Evolutionary conservation across 1,284 basidiomycete species (phyloP).

Genomic region (Melampsora americana): DNA sequence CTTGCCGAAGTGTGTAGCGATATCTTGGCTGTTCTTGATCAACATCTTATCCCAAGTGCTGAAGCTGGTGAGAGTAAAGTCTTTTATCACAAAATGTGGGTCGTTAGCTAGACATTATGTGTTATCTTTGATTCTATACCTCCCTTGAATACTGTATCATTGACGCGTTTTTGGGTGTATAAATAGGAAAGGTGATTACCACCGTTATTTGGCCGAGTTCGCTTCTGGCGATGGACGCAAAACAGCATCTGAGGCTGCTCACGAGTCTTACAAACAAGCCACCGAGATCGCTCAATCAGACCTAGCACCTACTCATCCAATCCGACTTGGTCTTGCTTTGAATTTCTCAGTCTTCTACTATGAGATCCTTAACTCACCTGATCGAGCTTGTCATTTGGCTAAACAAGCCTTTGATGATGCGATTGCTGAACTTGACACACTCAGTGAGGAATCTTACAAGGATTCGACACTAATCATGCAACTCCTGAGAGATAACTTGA

Average conservation of each 20-base stretch:
- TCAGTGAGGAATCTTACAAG: constrained; percentile 58
- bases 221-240: constrained; percentile 54
- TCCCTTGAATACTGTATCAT: constrained; percentile 9
- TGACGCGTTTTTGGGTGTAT: not conserved
- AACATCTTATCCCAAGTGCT: constrained; percentile 53
- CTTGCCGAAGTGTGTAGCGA: constrained; percentile 51
- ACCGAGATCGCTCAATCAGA: constrained; percentile 45
- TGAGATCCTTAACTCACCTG: constrained; percentile 58
- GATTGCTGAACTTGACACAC: constrained; percentile 58
- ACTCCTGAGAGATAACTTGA: constrained; percentile 57
- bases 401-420: constrained; percentile 59
- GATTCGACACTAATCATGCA: constrained; percentile 57
- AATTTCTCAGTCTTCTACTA: constrained; percentile 60
- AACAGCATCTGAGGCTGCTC: constrained; percentile 51
- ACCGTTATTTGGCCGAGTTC: constrained; percentile 59
- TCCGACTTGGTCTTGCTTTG: constrained; percentile 55
- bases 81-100: constrained; percentile 53
- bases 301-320: constrained; percentile 47
- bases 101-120: not conserved
- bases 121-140: not conserved
- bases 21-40: constrained; percentile 51
- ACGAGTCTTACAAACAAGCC: constrained; percentile 53
- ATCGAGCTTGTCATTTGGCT: constrained; percentile 57
- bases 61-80: constrained; percentile 51
- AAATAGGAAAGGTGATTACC: constrained; percentile 58